Evolutionary conservation across 1,284 basidiomycete genomes (phyloP).

Genomic region (Vanrija pseudolonga): DNA sequence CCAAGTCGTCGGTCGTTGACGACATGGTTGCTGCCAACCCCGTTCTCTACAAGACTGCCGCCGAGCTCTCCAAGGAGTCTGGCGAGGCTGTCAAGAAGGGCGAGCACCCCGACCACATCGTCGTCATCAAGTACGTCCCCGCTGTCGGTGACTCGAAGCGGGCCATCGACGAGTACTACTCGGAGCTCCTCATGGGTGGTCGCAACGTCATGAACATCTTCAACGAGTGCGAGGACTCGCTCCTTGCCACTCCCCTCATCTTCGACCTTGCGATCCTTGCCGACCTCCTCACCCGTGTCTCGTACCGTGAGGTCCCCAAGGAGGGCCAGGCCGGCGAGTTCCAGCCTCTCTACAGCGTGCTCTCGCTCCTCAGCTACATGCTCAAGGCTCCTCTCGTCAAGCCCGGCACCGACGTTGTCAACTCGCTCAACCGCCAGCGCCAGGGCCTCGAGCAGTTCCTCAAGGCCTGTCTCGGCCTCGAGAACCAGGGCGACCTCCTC

Average conservation of each 20-base stretch:
- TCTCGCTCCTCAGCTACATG: conserved; percentile 91
- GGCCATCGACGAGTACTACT: conserved; percentile 98
- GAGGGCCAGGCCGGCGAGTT: conserved; percentile 56
- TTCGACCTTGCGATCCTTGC: conserved; percentile 90
- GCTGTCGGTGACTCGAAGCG: conserved; percentile 92
- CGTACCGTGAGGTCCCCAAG: conserved; percentile 65
- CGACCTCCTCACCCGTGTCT: conserved; percentile 89
- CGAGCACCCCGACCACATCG: conserved; percentile 89
- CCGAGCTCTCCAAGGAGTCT: conserved; percentile 50
- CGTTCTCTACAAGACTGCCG: conserved; percentile 71
- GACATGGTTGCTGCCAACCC: conserved; percentile 94
- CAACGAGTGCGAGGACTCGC: conserved; percentile 96
- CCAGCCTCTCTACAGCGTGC: conserved; percentile 76
- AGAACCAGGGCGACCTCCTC: conserved; percentile 74
- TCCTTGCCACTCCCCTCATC: conserved; percentile 92
- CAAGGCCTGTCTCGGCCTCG: conserved; percentile 79
- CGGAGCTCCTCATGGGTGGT: conserved; percentile 66
- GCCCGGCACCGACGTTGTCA: conserved; percentile 90
- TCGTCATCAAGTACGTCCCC: conserved; percentile 81
- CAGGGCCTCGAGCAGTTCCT: conserved; percentile 76
- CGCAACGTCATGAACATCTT: conserved; percentile 66
- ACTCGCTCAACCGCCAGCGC: conserved; percentile 90
- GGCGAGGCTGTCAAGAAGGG: conserved; percentile 57
- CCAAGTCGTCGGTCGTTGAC: conserved; percentile 94
- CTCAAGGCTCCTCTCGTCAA: conserved; percentile 97